Evolutionary conservation across 768 basidiomycete genomes (phyloP).

Genomic region (Ramaria rubella): DNA sequence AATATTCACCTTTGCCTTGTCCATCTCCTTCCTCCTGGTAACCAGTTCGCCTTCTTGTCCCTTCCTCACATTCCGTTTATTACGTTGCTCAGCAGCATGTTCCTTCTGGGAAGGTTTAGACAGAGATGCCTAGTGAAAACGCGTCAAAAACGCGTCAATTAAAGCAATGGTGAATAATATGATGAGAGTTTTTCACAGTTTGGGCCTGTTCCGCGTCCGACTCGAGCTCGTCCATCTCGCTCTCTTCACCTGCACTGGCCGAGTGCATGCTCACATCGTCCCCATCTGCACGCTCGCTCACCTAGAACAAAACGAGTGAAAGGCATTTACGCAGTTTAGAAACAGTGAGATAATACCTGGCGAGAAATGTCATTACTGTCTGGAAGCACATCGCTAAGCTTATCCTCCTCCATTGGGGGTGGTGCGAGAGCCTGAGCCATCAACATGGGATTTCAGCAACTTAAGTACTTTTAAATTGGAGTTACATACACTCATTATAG

Average conservation of each 20-base stretch:
- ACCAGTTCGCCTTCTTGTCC: conserved; percentile 65
- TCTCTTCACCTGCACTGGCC: conserved; percentile 40
- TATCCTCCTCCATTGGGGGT: conserved; percentile 58
- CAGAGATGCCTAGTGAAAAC: conserved; percentile 28
- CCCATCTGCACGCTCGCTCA: conserved; percentile 65
- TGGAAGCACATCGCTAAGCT: conserved; percentile 84
- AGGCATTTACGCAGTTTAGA: conserved; percentile 10
- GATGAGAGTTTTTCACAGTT: conserved; percentile 20
- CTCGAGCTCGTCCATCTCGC: conserved; percentile 53
- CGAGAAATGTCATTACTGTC: conserved; percentile 81
- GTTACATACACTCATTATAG: not conserved
- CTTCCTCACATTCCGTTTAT: conserved; percentile 50
- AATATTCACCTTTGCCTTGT: conserved; percentile 68
- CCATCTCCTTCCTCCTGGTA: conserved; percentile 73
- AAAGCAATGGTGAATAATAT: conserved; percentile 14
- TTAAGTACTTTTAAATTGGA: not conserved
- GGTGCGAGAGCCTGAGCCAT: conserved; percentile 1
- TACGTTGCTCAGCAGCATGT: conserved; percentile 34
- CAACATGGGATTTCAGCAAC: not conserved
- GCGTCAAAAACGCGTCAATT: conserved; percentile 22
- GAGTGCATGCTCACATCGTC: conserved; percentile 58
- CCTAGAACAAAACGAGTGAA: conserved; percentile 32
- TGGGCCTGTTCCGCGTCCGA: conserved; percentile 49
- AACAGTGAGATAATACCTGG: conserved; percentile 48
- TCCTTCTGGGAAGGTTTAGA: conserved; percentile 26